phyloP scores from a whole-genome alignment of 345 rosid species.

The Trapa incisa region DNA sequence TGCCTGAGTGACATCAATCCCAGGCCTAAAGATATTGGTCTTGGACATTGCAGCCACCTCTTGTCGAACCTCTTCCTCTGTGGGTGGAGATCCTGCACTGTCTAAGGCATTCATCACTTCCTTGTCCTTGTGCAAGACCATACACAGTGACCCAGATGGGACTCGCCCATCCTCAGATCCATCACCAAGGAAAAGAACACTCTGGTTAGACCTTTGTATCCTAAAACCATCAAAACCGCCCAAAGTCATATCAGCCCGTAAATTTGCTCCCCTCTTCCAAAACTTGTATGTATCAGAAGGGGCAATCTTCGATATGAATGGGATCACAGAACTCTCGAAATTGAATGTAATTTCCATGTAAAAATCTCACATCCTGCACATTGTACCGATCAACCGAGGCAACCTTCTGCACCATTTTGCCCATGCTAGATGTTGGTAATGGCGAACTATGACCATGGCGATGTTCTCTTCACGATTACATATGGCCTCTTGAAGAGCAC shows the following conservation, averaged over 20 bases:
- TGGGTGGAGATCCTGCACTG: slow-evolving; percentile 67
- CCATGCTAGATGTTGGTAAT: slow-evolving; percentile 89
- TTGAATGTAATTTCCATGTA: slow-evolving; percentile 93
- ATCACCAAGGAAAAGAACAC: slow-evolving; percentile 85
- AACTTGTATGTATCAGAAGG: slow-evolving; percentile 94
- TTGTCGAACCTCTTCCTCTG: slow-evolving; percentile 76
- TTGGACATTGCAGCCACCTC: slow-evolving; percentile 88
- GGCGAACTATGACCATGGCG: slow-evolving; percentile 69
- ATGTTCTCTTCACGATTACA: slow-evolving; percentile 65
- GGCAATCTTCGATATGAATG: slow-evolving; percentile 83
- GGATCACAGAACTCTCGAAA: slow-evolving; percentile 89
- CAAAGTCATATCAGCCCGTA: slow-evolving; percentile 95
- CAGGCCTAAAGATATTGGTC: slow-evolving; percentile 87
- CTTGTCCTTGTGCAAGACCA: slow-evolving; percentile 86
- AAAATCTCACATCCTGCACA: slow-evolving; percentile 86
- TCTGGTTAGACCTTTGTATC: slow-evolving; percentile 86
- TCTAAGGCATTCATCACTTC: slow-evolving; percentile 93
- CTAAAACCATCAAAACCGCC: slow-evolving; percentile 95
- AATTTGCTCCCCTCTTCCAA: slow-evolving; percentile 87
- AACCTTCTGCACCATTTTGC: slow-evolving; percentile 94
- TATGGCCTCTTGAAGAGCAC: slow-evolving; percentile 91
- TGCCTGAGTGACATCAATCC: slow-evolving; percentile 93
- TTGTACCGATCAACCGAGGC: slow-evolving; percentile 74
- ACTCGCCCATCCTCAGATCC: slow-evolving; percentile 77
- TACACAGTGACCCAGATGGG: slow-evolving; percentile 67